These are phyloP conservation scores for Cryptosporidium viatorum DNA, from an alignment of 169 alveolate genomes.

Conservation along the genomic window DNA sequence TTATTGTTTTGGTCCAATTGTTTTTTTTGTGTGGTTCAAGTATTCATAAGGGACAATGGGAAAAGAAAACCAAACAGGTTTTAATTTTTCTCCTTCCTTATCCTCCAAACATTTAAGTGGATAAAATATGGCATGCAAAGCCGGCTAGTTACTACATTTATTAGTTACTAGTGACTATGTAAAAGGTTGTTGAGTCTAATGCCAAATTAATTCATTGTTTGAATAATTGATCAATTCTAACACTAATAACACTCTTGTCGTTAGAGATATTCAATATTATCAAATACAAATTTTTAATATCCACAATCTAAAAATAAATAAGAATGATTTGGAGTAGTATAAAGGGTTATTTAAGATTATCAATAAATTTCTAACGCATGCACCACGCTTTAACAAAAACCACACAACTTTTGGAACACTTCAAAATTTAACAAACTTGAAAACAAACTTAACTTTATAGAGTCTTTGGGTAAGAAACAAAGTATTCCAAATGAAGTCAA, in stretches of 20 bases:
- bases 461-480: constrained; percentile 77
- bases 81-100: no score
- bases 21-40: no score
- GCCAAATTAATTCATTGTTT: constrained; percentile 12
- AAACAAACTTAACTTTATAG: constrained; percentile 26
- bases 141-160: constrained; percentile 60
- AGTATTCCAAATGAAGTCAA: constrained; percentile 81
- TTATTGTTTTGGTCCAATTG: not conserved
- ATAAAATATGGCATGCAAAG: constrained; percentile 55
- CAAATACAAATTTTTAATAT: constrained; percentile 36
- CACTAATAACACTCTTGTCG: not conserved
- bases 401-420: constrained; percentile 3
- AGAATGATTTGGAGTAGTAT: not conserved
- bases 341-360: not conserved
- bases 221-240: not conserved
- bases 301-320: not conserved
- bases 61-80: no score
- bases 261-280: constrained; percentile 7
- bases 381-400: not conserved
- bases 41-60: not conserved
- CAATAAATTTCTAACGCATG: not conserved
- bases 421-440: not conserved
- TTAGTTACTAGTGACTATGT: constrained; percentile 51
- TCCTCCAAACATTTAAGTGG: not conserved
- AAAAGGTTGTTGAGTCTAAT: constrained; percentile 76